phyloP scores from a whole-genome alignment of 2,329 filamentous ascomycete genomes.

The Sordariomycetes sp. region DNA sequence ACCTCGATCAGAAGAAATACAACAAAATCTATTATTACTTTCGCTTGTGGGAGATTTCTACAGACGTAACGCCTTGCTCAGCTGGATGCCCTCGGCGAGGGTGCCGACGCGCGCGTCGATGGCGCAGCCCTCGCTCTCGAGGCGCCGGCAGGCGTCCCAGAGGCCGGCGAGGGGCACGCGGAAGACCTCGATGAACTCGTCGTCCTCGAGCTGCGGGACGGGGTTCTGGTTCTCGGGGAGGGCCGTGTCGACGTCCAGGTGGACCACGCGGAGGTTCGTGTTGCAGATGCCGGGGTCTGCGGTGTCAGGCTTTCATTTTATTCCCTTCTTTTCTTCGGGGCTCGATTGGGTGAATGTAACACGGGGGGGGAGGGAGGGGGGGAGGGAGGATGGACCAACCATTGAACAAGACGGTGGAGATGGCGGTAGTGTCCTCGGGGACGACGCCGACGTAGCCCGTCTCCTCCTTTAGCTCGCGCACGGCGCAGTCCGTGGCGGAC shows the following conservation, averaged over 20 bases:
- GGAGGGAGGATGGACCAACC: constrained; percentile 20
- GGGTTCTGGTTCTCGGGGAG: constrained; percentile 59
- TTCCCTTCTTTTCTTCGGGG: no score
- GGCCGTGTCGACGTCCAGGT: constrained; percentile 61
- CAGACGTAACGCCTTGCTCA: constrained; percentile 48
- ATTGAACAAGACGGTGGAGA: constrained; percentile 57
- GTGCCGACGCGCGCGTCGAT: constrained; percentile 73
- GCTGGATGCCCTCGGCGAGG: constrained; percentile 66
- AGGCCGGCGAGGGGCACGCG: constrained; percentile 52
- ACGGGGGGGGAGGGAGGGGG: neutral
- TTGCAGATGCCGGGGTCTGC: constrained; percentile 54
- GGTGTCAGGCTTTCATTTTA: neutral
- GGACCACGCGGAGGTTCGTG: constrained; percentile 59
- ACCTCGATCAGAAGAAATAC: neutral
- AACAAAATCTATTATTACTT: neutral
- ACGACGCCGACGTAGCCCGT: constrained; percentile 53
- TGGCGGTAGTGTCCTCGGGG: constrained; percentile 40
- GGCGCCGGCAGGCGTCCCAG: constrained; percentile 53
- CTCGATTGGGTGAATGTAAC: neutral
- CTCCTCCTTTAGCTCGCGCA: constrained; percentile 56
- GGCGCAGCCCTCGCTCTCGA: constrained; percentile 62
- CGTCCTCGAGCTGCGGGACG: constrained; percentile 62
- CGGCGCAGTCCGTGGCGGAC: constrained; percentile 47
- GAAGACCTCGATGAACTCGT: constrained; percentile 76
- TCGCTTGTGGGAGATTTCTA: constrained; percentile 10